Percentiles rank a stretch among this genome's conserved stretches.
These are phyloP conservation scores for Arthrobotrys iridis DNA, from an alignment of 2,329 filamentous ascomycete genomes.

Conservation along the genomic window DNA sequence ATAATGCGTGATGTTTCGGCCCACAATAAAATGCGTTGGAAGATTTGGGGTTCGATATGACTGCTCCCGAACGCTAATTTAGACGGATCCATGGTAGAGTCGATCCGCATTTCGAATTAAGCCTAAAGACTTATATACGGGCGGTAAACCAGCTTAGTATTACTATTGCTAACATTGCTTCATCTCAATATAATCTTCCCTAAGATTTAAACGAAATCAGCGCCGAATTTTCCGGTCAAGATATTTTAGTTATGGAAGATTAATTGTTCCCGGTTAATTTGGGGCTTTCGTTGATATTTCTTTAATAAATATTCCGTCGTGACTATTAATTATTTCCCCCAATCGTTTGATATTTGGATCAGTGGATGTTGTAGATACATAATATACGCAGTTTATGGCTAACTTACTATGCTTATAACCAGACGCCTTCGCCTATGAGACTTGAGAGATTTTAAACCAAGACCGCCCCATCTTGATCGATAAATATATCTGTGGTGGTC, in stretches of 20 bases:
- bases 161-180: background rate
- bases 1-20: too few relatives aligned
- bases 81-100: background rate
- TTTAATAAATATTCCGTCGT: conserved; percentile 2
- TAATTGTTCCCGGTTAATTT: background rate
- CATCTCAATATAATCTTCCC: background rate
- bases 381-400: too few relatives aligned
- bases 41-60: too few relatives aligned
- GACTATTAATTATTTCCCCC: background rate
- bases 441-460: too few relatives aligned
- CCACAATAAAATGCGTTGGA: too few relatives aligned
- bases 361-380: too few relatives aligned
- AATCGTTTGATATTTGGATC: too few relatives aligned
- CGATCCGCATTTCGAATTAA: background rate
- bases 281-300: background rate
- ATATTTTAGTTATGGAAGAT: background rate
- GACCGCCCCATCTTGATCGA: too few relatives aligned
- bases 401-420: too few relatives aligned
- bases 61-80: background rate
- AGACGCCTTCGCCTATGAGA: too few relatives aligned
- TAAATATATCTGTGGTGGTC: too few relatives aligned
- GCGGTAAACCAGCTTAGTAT: background rate
- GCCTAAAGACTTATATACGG: conserved; percentile 1
- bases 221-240: background rate
- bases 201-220: background rate